phyloP scores from a whole-genome alignment of 208 protist species.

The Pavlovales sp. region DNA sequence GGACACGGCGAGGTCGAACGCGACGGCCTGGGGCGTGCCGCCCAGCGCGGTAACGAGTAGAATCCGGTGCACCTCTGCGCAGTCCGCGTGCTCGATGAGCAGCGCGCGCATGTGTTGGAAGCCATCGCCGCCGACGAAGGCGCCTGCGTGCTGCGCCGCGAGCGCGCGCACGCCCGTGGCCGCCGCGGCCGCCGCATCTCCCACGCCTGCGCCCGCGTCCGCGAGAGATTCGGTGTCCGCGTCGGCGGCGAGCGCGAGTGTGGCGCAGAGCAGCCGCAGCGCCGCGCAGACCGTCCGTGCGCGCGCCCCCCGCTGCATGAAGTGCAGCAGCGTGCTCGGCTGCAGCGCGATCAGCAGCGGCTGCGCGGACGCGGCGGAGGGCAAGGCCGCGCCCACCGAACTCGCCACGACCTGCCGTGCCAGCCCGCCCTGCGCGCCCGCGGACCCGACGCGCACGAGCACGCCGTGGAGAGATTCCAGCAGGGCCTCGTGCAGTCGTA shows the following conservation, averaged over 20 bases:
- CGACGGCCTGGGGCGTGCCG: neutral
- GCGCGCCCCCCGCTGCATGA: conserved; percentile 4
- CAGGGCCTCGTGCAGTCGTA: neutral
- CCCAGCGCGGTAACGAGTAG: neutral
- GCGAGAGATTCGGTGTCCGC: neutral
- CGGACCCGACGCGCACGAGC: neutral
- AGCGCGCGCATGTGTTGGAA: neutral
- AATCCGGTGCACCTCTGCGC: neutral
- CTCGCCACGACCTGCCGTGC: too few relatives aligned
- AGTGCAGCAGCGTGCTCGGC: neutral
- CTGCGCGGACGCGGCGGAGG: neutral
- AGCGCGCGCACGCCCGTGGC: neutral
- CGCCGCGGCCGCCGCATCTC: too few relatives aligned
- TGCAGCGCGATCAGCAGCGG: neutral
- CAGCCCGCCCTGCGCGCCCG: neutral
- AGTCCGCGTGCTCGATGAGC: neutral
- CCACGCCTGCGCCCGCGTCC: neutral
- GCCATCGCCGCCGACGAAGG: too few relatives aligned
- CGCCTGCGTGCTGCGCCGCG: neutral
- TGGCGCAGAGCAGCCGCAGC: neutral
- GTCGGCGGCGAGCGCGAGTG: neutral
- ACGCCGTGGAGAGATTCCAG: neutral
- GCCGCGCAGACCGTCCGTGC: neutral
- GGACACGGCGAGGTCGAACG: too few relatives aligned
- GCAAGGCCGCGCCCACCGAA: neutral